These are phyloP conservation scores for Byssochlamys sp. DNA, from an alignment of 2,329 filamentous ascomycete genomes.

Conservation along the genomic window DNA sequence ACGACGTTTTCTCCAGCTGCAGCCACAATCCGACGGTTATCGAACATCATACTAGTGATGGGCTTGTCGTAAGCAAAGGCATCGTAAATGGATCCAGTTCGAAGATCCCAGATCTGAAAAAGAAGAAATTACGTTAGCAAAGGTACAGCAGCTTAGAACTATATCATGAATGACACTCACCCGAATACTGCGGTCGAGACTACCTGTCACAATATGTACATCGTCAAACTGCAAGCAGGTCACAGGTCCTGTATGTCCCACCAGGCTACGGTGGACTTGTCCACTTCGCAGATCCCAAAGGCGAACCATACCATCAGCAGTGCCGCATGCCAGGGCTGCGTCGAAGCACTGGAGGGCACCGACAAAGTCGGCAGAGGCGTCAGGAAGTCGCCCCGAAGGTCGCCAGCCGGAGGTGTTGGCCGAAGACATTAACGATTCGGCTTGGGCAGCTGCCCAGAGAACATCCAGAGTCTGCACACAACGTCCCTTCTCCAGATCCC, in stretches of 20 bases:
- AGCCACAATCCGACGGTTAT: constrained; percentile 75
- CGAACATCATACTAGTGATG: constrained; percentile 95
- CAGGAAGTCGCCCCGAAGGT: constrained; percentile 52
- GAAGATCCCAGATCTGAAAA: constrained; percentile 88
- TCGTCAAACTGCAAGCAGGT: constrained; percentile 95
- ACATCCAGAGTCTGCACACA: constrained; percentile 96
- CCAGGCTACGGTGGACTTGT: constrained; percentile 89
- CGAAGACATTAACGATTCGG: constrained; percentile 58
- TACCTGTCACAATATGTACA: constrained; percentile 85
- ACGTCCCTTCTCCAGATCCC: constrained; percentile 93
- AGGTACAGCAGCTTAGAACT: background rate
- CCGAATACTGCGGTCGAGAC: constrained; percentile 81
- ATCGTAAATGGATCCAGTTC: constrained; percentile 88
- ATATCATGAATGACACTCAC: constrained; percentile 47
- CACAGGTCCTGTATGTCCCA: constrained; percentile 89
- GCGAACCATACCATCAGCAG: constrained; percentile 91
- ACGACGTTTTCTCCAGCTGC: constrained; percentile 87
- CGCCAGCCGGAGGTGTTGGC: constrained; percentile 56
- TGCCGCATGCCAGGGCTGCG: constrained; percentile 87
- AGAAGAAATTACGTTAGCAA: constrained; percentile 12
- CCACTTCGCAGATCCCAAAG: constrained; percentile 94
- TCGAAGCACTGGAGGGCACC: constrained; percentile 93
- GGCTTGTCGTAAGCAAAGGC: constrained; percentile 90
- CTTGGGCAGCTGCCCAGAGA: constrained; percentile 92
- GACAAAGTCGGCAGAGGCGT: constrained; percentile 75